A percentile compares a stretch with the other conserved stretches of the same genome.
These are phyloP conservation scores for Leptosphaerulina australis DNA, from an alignment of 2,329 filamentous ascomycete species.

Conservation along the genomic window DNA sequence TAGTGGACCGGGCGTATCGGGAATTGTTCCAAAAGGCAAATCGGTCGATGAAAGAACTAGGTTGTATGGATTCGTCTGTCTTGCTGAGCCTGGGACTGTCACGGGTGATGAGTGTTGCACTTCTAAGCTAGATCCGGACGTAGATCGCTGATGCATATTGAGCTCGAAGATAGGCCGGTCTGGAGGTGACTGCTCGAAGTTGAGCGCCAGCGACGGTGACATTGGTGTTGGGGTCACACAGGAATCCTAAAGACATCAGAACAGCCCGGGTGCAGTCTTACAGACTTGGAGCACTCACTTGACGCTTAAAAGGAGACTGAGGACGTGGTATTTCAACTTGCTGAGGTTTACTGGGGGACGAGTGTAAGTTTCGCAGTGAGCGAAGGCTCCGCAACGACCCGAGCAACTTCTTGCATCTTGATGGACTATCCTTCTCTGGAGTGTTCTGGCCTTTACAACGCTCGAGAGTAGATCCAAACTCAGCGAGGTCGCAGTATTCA, in stretches of 20 bases:
- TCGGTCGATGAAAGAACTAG: slow-evolving; percentile 1
- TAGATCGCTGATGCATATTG: not conserved
- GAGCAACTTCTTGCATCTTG: slow-evolving; percentile 35
- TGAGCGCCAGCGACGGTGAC: slow-evolving; percentile 33
- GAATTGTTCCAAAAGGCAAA: slow-evolving; percentile 35
- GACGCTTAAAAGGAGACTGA: not conserved
- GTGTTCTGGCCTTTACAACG: slow-evolving; percentile 18
- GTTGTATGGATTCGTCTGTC: slow-evolving; percentile 6
- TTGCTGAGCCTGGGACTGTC: slow-evolving; percentile 27
- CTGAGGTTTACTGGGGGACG: slow-evolving; percentile 28
- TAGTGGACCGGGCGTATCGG: slow-evolving; percentile 38
- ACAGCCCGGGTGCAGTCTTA: too few relatives aligned
- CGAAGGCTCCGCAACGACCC: slow-evolving; percentile 38
- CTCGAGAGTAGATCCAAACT: slow-evolving; percentile 22
- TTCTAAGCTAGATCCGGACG: slow-evolving; percentile 22
- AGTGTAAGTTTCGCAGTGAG: slow-evolving; percentile 33
- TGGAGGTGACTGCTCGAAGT: slow-evolving; percentile 35
- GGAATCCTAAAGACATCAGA: not conserved
- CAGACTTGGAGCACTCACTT: not conserved
- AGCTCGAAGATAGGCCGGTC: slow-evolving; percentile 35
- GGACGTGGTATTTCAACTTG: not conserved
- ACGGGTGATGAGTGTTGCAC: slow-evolving; percentile 40
- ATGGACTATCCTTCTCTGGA: slow-evolving; percentile 32
- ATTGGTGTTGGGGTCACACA: not conserved
- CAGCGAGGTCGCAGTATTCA: slow-evolving; percentile 15